A percentile compares a stretch with the other conserved stretches of the same genome.
phyloP scores from a whole-genome alignment of 1,139 yeast genomes.

The Sugiyamaella neomexicana region DNA sequence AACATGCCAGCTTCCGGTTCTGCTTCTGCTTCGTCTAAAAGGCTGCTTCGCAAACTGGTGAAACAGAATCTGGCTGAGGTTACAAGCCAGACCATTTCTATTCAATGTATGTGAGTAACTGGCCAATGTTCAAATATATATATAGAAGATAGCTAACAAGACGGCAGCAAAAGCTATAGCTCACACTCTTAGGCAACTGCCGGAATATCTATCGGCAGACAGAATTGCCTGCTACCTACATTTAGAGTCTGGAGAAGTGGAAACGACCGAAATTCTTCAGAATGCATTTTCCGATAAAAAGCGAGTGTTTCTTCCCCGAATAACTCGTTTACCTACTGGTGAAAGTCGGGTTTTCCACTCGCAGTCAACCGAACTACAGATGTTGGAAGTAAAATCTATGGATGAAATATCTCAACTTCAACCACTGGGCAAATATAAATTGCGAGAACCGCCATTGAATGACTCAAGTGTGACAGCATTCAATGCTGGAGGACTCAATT shows the following conservation, averaged over 20 bases:
- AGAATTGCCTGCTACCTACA: constrained; percentile 63
- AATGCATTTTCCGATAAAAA: constrained; percentile 50
- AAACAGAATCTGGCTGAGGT: constrained; percentile 7
- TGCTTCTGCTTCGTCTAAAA: constrained; percentile 13
- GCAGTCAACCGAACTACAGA: constrained; percentile 56
- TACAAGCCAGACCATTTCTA: constrained; percentile 3
- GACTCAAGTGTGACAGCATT: constrained; percentile 35
- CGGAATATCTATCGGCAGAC: constrained; percentile 48
- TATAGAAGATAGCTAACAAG: neutral
- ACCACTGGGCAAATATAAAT: constrained; percentile 68
- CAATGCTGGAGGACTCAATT: constrained; percentile 53
- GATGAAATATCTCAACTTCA: constrained; percentile 48
- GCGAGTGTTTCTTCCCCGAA: constrained; percentile 42
- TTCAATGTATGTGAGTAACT: constrained; percentile 14
- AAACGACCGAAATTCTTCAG: constrained; percentile 53
- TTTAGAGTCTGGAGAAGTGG: constrained; percentile 63
- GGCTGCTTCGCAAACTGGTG: constrained; percentile 15
- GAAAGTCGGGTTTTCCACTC: constrained; percentile 22
- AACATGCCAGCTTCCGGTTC: too few relatives aligned
- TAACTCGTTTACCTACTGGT: constrained; percentile 27
- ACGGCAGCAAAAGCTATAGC: constrained; percentile 38
- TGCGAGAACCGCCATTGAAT: constrained; percentile 60
- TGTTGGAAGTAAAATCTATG: constrained; percentile 51
- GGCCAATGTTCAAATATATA: too few relatives aligned
- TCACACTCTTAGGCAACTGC: constrained; percentile 39